Evolutionary conservation across 2,329 filamentous ascomycete genomes (phyloP), one percentile per base, ranked within the genome.

Genomic region (Aspergillus amoenus): DNA sequence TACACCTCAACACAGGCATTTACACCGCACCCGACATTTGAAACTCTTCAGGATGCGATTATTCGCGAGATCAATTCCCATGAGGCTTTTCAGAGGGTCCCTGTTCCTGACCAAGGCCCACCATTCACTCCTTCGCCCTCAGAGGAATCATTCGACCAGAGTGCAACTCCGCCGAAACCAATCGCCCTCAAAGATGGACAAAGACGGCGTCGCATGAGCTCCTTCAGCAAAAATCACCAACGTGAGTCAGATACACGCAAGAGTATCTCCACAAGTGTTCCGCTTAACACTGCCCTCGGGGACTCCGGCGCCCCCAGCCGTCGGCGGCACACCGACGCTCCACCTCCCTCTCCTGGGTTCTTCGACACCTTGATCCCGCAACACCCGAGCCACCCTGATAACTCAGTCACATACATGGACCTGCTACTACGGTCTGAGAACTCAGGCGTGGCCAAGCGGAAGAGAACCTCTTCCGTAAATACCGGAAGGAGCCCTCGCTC

Each of bases 41-140:
- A 78, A 58, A 72, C 70, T 5, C 62, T 78, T 13, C 74, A 78
- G 56, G 75, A 78, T 64, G 69, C 74, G 15, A 78, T 78, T 40
- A 65, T 78, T 32, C 73, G 75, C 9, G 75, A 78, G 55, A 75
- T 78, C 50, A 78, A 78, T 53, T 77, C 73, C 3, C 75, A 77
- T 47, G 75, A 77, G 53, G 75, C 75, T 12, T 77, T 78, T 56
- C 70, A 66, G 27, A 65, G 64, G 15, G 67, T 76, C 0, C 70
- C 72, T 34, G 49, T 69, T 43, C 70, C 73, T 13, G 62, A 58
- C 9, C 42, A 59, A n/a, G 72, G 72, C 1, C 68, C 70, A 27
- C 66, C 66, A 6, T 73, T 73, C 47, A 75, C 72, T 0, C 73
- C 73, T 8, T 65, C 67, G 2, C 49, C 66, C 17, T 64, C 61